Base-by-base conservation (phyloP, 75 land plant genomes). In the Pseudotsuga menziesii region DNA sequence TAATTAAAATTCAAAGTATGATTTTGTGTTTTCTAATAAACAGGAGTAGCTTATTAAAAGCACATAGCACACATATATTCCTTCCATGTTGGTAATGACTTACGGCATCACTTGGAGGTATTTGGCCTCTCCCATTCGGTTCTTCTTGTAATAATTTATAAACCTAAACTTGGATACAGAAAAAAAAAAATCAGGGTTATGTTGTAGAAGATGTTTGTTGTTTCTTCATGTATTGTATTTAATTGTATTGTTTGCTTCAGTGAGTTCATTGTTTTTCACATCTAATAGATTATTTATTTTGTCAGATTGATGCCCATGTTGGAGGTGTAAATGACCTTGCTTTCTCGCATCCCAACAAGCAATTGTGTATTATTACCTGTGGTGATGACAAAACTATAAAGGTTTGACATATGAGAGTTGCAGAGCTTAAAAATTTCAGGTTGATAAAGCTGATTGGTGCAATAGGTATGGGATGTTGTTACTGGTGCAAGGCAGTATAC, bases 351-450 rank as follows among this genome's bases (percentile, higher is more conserved):
- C 98, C 93, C 12, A 92, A 92, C 73, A 94, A 94, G 72, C 95
- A 90, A 77, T 82, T 94, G 15, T 94, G 92, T 58, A 82, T 90
- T 0, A 86, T 94, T 72, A 90, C 98, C 8, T 95, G 98, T 77
- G 95, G 98, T 48, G 96, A 95, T 81, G 95, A 95, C 84, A 95
- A 91, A 76, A 89, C 88, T 36, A 95, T 92, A 20, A 92, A 95
- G 90, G 94, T 94, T 75, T 15, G 76, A 72, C 44, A 26, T 23
- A 14, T 7, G 17, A 48, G 70, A 35, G 69, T 64, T 64, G 23
- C 32, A 35, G 36, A 5, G 20, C 39, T 16, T 17, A 39, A 39
- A 61, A 76, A 76, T 27, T 39, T 66, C 70, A 66, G 35, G 35
- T 35, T 66, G 19, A 59, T 61, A 52, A 20, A 81, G 73, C 54